These are phyloP conservation scores for Coniosporium apollinis DNA, from an alignment of 495 filamentous ascomycete genomes.

Conservation along the genomic window DNA sequence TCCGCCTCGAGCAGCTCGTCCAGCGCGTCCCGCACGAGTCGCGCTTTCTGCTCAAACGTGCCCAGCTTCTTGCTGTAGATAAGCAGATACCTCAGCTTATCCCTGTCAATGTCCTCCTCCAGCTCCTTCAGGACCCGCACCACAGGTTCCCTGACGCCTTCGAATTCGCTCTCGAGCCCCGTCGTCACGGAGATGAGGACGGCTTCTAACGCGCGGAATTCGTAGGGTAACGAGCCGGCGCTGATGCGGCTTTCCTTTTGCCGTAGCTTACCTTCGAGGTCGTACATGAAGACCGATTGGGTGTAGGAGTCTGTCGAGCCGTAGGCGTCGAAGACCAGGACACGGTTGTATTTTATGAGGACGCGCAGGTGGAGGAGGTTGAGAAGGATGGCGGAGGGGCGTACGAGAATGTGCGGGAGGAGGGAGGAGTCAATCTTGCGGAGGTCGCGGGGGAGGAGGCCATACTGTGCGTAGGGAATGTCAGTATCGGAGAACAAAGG, in stretches of 20 bases:
- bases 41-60: slow-evolving; percentile 94
- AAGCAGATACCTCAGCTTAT: slow-evolving; percentile 76
- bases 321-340: slow-evolving; percentile 89
- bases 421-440: slow-evolving; percentile 97
- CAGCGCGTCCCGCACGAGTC: slow-evolving; percentile 84
- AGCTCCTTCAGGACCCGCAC: slow-evolving; percentile 73
- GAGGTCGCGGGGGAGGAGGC: slow-evolving; percentile 84
- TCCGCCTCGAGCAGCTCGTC: slow-evolving; percentile 96
- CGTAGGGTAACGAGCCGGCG: slow-evolving; percentile 39
- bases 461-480: too few relatives aligned
- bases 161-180: slow-evolving; percentile 83
- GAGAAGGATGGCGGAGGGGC: slow-evolving; percentile 83
- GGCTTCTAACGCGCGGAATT: slow-evolving; percentile 63
- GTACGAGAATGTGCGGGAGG: slow-evolving; percentile 90
- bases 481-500: too few relatives aligned
- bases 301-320: slow-evolving; percentile 88
- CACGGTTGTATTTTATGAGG: slow-evolving; percentile 83
- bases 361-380: slow-evolving; percentile 88
- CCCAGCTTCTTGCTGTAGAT: slow-evolving; percentile 90
- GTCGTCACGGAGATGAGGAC: slow-evolving; percentile 70
- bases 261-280: slow-evolving; percentile 49
- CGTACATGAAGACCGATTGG: slow-evolving; percentile 94
- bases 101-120: slow-evolving; percentile 92
- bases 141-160: slow-evolving; percentile 79
- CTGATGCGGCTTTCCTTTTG: slow-evolving; percentile 29